Conservation (phyloP, 2,329 filamentous ascomycete genomes). For the Colletotrichum ledebouriae region DNA sequence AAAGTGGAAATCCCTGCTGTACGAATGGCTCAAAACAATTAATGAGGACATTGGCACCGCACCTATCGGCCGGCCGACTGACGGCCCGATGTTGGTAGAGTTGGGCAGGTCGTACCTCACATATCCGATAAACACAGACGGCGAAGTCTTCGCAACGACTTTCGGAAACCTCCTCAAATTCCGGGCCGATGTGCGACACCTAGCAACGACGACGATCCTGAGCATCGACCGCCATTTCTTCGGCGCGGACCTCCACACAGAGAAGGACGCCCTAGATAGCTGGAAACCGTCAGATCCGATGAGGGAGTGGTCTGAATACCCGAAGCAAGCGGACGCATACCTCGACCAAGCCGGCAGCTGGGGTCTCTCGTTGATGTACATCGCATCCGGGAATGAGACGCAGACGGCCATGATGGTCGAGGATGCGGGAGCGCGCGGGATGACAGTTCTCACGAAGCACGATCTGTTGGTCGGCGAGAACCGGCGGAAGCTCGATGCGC, state of each 20-base stretch:
- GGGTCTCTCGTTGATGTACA: slow-evolving; percentile 47
- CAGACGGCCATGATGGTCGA: slow-evolving; percentile 41
- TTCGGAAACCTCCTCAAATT: slow-evolving; percentile 52
- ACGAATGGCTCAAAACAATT: slow-evolving; percentile 46
- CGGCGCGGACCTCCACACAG: slow-evolving; percentile 50
- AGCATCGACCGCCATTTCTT: slow-evolving; percentile 46
- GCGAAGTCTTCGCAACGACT: slow-evolving; percentile 49
- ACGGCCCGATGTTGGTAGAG: slow-evolving; percentile 46
- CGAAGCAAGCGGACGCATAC: slow-evolving; percentile 50
- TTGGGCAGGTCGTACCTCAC: slow-evolving; percentile 53
- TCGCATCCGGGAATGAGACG: slow-evolving; percentile 48
- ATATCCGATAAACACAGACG: slow-evolving; percentile 53
- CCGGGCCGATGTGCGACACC: slow-evolving; percentile 47
- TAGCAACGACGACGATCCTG: slow-evolving; percentile 47
- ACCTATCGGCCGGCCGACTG: slow-evolving; percentile 38
- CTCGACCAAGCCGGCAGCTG: slow-evolving; percentile 45
- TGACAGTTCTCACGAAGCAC: slow-evolving; percentile 49
- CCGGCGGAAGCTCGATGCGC: slow-evolving; percentile 40
- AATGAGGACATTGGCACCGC: slow-evolving; percentile 24
- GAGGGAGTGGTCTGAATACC: slow-evolving; percentile 48
- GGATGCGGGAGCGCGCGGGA: slow-evolving; percentile 31
- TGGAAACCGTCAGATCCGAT: slow-evolving; percentile 47
- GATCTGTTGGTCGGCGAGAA: slow-evolving; percentile 46
- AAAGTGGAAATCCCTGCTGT: slow-evolving; percentile 47
- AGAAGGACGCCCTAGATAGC: slow-evolving; percentile 47